Conservation (phyloP, 192 early-diverging fungal species). For the Backusella macrospora region DNA sequence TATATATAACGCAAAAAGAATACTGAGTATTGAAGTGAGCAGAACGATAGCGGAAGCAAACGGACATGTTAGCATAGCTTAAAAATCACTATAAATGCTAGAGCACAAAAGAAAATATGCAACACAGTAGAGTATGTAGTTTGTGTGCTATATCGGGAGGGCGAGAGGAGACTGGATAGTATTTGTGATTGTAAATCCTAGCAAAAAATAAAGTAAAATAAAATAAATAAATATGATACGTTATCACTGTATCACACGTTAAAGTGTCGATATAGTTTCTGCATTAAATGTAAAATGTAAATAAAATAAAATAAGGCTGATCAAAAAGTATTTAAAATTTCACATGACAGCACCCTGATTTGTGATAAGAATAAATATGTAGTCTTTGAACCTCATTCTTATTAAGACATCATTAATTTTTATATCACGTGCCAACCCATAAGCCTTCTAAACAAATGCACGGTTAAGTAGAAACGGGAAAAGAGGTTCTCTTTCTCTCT, state of each 20-base stretch:
- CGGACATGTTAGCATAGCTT: background rate
- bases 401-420: too few species aligned
- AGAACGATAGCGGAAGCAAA: background rate
- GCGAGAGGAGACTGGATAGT: too few species aligned
- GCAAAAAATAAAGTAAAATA: background rate
- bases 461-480: too few species aligned
- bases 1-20: background rate
- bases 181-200: background rate
- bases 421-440: too few species aligned
- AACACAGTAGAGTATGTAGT: background rate
- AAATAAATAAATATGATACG: slow-evolving; percentile 9
- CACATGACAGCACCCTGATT: background rate
- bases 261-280: background rate
- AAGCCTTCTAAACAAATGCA: too few species aligned
- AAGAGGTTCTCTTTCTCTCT: too few species aligned
- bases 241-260: background rate
- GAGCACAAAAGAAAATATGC: background rate
- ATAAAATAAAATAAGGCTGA: background rate
- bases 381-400: too few species aligned
- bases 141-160: too few species aligned
- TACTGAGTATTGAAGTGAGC: too few species aligned
- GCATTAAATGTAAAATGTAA: background rate
- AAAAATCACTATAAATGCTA: background rate
- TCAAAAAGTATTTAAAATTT: background rate
- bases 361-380: background rate